Base-by-base conservation (phyloP, 2,329 filamentous ascomycete genomes). In the Ophiostoma ulmi region DNA sequence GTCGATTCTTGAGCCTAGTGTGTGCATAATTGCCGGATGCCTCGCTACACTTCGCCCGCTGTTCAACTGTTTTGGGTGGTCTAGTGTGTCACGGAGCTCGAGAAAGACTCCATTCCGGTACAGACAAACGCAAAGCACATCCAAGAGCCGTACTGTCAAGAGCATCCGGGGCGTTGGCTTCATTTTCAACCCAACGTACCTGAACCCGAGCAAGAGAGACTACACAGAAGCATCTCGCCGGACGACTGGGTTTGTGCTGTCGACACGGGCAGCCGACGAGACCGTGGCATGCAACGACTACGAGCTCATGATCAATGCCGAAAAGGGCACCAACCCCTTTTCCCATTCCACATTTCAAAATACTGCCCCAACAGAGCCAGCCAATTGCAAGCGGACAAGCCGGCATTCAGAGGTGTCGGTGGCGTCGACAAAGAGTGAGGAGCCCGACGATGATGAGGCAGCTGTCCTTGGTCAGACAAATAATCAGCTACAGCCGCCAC, bases 11-110 rank as follows among this genome's bases (percentile, higher is more conserved):
- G 80, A 81, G 72, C 76, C 79, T 0, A 77, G 78, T 35, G 74
- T 81, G 0, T 80, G 79, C 36, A 80, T 81, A 22, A 76, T 80
- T 7, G 78, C 77, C n/a, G 80, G 77, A 5, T 78, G 77, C 58
- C 67, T 75, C 1, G 76, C 74, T 1, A 77, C 77, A 0, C 71
- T 78, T 14, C 75, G 75, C 0, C 76, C 77, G 1, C 74, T 78
- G 1, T 75, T 76, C 55, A 71, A 68, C 61, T 70, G 72, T 22
- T 66, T 55, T 26, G 66, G 69, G 13, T 61, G 68, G 36, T 41
- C 36, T 1, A 58, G 17, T 8, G 67, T 58, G 14, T 22, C 39
- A 14, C 39, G 63, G 17, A 48, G 64, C 20, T 52, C 67, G 5
- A 35, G 69, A 31, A 52, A n/a, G 48, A 68, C 69, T 0, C 71